Evolutionary conservation across 495 filamentous ascomycete genomes (phyloP).

Genomic region (Trichoderma gamsii): DNA sequence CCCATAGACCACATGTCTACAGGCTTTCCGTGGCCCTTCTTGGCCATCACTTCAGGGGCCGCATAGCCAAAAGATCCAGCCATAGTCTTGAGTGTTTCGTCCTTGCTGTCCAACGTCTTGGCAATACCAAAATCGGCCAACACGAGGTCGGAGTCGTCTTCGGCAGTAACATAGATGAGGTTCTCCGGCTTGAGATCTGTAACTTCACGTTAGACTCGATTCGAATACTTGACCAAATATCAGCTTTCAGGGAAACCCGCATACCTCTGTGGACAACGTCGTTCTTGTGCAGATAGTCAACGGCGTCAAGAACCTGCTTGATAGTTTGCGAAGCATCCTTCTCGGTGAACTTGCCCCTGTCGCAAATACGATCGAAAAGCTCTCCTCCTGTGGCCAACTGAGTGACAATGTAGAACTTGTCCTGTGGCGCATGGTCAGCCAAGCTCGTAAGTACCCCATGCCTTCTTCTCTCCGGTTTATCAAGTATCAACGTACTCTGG

Average conservation of each 20-base stretch:
- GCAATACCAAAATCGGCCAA: conserved; percentile 98
- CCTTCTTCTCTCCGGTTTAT: neutral
- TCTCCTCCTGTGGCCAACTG: conserved; percentile 95
- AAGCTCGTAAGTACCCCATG: neutral
- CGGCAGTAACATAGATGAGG: conserved; percentile 81
- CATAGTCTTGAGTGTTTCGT: conserved; percentile 95
- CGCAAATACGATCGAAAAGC: conserved; percentile 96
- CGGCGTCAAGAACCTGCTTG: conserved; percentile 87
- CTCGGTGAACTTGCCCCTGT: conserved; percentile 97
- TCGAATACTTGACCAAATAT: too few relatives aligned
- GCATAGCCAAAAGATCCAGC: conserved; percentile 98
- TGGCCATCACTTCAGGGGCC: conserved; percentile 96
- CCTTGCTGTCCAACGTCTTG: conserved; percentile 89
- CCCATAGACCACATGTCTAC: conserved; percentile 99
- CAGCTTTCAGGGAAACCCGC: conserved; percentile 18
- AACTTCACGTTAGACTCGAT: conserved; percentile 13
- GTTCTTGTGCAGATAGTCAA: conserved; percentile 89
- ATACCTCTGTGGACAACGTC: conserved; percentile 95
- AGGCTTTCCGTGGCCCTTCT: conserved; percentile 95
- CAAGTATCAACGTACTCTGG: conserved; percentile 51
- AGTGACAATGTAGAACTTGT: conserved; percentile 99
- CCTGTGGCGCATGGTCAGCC: conserved; percentile 46
- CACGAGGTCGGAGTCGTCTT: conserved; percentile 73
- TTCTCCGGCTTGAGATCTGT: conserved; percentile 98
- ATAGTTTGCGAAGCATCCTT: conserved; percentile 98